A percentile compares a stretch with the other conserved stretches of the same genome.
phyloP scores from a whole-genome alignment of 2,329 filamentous ascomycete genomes.

The Gnomoniopsis smithogilvyi region DNA sequence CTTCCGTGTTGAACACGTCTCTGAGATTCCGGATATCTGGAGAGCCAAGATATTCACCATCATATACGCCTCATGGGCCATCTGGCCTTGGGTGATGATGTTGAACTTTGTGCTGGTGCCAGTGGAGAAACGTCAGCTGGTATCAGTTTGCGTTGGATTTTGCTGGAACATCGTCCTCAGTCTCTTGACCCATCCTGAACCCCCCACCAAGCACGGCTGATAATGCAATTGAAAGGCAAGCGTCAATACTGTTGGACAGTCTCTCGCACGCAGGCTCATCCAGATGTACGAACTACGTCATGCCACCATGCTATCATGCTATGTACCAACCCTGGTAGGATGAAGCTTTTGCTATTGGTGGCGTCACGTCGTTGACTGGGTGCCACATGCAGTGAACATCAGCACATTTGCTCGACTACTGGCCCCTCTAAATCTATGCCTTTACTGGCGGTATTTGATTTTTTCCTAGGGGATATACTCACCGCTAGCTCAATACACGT shows the following conservation, averaged over 20 bases:
- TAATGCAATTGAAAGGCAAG: not conserved
- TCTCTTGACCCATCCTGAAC: slow-evolving; percentile 15
- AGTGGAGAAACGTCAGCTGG: slow-evolving; percentile 23
- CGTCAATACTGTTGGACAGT: not conserved
- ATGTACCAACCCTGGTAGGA: too few relatives aligned
- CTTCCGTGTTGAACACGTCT: slow-evolving; percentile 19
- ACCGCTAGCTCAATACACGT: too few relatives aligned
- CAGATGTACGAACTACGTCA: too few relatives aligned
- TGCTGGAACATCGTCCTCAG: slow-evolving; percentile 26
- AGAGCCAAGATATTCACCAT: slow-evolving; percentile 21
- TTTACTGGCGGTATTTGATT: too few relatives aligned
- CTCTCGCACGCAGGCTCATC: not conserved
- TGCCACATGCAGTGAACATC: too few relatives aligned
- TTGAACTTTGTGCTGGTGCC: slow-evolving; percentile 25
- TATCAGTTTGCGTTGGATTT: slow-evolving; percentile 24
- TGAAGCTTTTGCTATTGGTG: too few relatives aligned
- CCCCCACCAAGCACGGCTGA: slow-evolving; percentile 14
- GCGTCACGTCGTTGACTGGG: too few relatives aligned
- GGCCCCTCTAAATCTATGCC: too few relatives aligned
- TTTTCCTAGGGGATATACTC: too few relatives aligned
- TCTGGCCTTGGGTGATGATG: slow-evolving; percentile 25
- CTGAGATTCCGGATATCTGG: slow-evolving; percentile 19
- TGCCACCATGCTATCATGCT: too few relatives aligned
- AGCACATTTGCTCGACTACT: too few relatives aligned
- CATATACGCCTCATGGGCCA: slow-evolving; percentile 22